Evolutionary conservation across 2,329 filamentous ascomycete genomes (phyloP), one percentile per base, ranked within the genome.

Genomic region (Ophiostoma quercus): DNA sequence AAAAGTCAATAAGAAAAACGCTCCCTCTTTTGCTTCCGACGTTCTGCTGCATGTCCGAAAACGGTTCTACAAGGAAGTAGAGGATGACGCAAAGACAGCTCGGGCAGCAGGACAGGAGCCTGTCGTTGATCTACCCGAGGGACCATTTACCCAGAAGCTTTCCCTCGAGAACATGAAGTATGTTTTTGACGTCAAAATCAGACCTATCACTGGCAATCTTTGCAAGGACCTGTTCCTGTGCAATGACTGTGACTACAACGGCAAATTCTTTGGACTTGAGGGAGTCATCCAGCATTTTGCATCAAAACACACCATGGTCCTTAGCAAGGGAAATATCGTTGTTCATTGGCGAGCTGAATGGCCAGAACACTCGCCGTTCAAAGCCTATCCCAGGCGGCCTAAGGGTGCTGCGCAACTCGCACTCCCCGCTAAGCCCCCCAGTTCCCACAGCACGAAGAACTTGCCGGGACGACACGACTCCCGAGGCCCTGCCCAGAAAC

Each of bases 111-210:
- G 85, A 43, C 79, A 78, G 72, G 73, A 80, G 69, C 81, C 82
- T 4, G 75, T 78, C 37, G 69, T 76, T 11, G 86, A 89, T 72
- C 82, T 84, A 8, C 79, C 81, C 1, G 80, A 84, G 72, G 85
- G 83, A 0, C 82, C 85, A 7, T 85, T 83, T 74, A 87, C 84
- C 34, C 83, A 86, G 76, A 88, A 84, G 75, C 81, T 94, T 68
- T 90, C 89, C 0, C 79, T 95, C 74, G 91, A 94, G 76, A 92
- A 94, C 75, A 93, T 95, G 91, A 94, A 91, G 78, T 94, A 90
- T 87, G 82, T 94, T 39, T 94, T 91, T 77, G 91, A 94, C 75
- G 86, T 86, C 74, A 93, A 92, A 77, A 84, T 95, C 76, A 91
- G 88, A 75, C 87, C 87, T 32, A 79, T 87, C 69, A 92, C 89